Conservation (phyloP, 164 flowering plant species). For the Buxus sempervirens region DNA sequence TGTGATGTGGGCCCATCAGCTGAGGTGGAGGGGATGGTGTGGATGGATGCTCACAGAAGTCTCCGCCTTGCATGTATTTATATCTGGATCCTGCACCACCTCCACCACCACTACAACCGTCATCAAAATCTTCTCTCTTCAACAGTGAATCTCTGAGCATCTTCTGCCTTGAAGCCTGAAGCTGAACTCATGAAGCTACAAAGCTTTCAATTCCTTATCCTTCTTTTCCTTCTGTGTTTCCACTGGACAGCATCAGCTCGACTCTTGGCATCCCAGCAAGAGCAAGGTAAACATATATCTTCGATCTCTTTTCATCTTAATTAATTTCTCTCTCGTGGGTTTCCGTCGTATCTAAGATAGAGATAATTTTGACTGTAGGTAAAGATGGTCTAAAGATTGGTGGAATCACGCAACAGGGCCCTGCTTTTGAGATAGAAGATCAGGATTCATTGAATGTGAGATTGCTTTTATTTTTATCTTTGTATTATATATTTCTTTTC, state of each 20-base stretch:
- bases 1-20: no score
- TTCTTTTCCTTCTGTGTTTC: conserved; percentile 21
- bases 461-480: background rate
- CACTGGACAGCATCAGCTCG: conserved; percentile 17
- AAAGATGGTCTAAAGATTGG: conserved; percentile 13
- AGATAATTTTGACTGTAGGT: no score
- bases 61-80: conserved; percentile 34
- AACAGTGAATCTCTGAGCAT: conserved; percentile 7
- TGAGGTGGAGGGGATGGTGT: no score
- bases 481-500: background rate
- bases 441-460: conserved; percentile 24
- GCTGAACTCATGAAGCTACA: conserved; percentile 32
- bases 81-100: conserved; percentile 16
- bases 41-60: background rate
- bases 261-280: conserved; percentile 14
- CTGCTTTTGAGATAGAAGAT: conserved; percentile 6
- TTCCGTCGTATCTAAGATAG: no score
- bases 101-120: conserved; percentile 12
- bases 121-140: no score
- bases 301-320: background rate
- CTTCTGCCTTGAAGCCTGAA: background rate
- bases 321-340: no score
- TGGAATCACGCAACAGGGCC: conserved; percentile 12
- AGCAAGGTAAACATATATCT: conserved; percentile 21
- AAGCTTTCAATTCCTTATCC: conserved; percentile 12